Evolutionary conservation across 2,329 filamentous ascomycete genomes (phyloP), one percentile per base, ranked within the genome.

Genomic region (Cryphonectria radicalis): DNA sequence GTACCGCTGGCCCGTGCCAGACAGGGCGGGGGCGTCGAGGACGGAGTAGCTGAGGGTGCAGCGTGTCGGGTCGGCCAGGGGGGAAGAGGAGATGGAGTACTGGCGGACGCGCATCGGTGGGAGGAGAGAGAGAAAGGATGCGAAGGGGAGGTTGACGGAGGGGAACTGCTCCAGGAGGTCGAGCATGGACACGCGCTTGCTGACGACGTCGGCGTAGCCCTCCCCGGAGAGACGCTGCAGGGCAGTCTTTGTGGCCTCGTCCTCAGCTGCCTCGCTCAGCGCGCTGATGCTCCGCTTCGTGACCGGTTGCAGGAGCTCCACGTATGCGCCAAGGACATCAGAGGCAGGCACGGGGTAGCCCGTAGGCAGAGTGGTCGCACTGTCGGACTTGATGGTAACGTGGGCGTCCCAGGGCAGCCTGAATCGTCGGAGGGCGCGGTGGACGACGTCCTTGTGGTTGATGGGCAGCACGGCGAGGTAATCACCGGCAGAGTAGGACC

Each of bases 381-480:
- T 80, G 4, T 84, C 81, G 35, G 85, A 84, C 17, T 82, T 79
- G 57, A 93, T 89, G 7, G 86, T 89, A 42, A 93, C 80, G 69
- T 87, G 85, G 2, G 90, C 87, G 77, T 94, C 92, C 88, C 89
- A 91, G 0, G 91, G 86, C 0, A 95, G 81, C 1, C 85, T 81
- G 77, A 94, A 94, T 25, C 86, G 84, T 22, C 85, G 83, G 77
- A 93, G 87, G 0, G 88, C 90, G 13, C 91, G 85, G 10, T 85
- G 84, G 1, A 94, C 87, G 4, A 85, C 89, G 37, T 85, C 81
- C 62, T 84, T 84, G 1, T 88, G 89, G 78, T 95, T 95, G 40
- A 92, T 81, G 0, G 93, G 92, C 1, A 94, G 82, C 4, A 94
- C 84, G 0, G 91, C 91, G 0, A 95, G 85, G 77, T 95, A 95